Evolutionary conservation across 352 stramenopile genomes (phyloP), one percentile per base, ranked within the genome.

Genomic region (Paralagenidium karlingii): DNA sequence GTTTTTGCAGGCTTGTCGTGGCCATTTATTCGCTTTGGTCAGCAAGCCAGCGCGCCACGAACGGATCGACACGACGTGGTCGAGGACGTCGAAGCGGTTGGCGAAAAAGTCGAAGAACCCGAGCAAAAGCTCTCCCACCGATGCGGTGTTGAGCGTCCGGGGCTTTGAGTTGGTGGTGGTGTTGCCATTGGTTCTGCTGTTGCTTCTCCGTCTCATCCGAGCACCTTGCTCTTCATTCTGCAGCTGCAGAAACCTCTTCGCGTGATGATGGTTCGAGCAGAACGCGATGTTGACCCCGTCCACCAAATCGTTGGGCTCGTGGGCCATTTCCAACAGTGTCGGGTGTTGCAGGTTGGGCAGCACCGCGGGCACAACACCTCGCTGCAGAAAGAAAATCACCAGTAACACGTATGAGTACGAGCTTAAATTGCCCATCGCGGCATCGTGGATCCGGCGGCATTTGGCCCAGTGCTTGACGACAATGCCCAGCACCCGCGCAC

Each of bases 381-480:
- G 27, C 47, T 97, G 92, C 19, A 99, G 65, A 60, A 97, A 99
- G 62, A 98, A 96, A 24, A 99, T 78, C 10, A 97, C 69, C 49
- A 98, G 79, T 20, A 99, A 48, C 41, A 99, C 88, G 66, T 97
- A 99, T 4, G 92, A 96, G 63, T 99, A 99, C 18, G 86, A 98
- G 53, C 81, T 97, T 29, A 99, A 64, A 18, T 89, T 98, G 19
- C 96, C 94, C 32, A 82, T 62, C 3, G 83, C 87, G 20, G 96
- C 94, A 48, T 98, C 94, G 63, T 97, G 99, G 36, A 99, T 90
- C 24, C 78, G 64, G 13, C 96, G 73, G n/a, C 62, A 64, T 63
- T 99, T 99, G 8, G 95, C 95, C 95, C 95, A 99, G 29, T 94
- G 69, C 63, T 99, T 99, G 38, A 99, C 50, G 15, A 96, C 86